Evolutionary conservation across 2,329 filamentous ascomycete genomes (phyloP).

Genomic region (Orbilia blumenaviensis): DNA sequence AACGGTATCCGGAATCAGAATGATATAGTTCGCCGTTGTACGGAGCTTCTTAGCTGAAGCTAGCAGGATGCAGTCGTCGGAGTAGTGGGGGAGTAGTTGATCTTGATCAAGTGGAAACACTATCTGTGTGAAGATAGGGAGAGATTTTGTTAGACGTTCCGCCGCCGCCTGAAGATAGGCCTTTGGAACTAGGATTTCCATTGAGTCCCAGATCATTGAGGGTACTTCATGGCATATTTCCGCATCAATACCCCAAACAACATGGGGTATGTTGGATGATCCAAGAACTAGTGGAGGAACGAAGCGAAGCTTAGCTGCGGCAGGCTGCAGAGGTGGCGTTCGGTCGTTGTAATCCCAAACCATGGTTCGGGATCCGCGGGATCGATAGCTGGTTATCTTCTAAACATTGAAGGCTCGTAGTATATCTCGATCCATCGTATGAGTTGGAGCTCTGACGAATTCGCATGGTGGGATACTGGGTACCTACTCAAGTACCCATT

Average conservation of each 20-base stretch:
- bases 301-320: background rate
- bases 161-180: background rate
- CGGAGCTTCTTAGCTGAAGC: background rate
- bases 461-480: too few species aligned
- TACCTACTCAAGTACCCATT: too few species aligned
- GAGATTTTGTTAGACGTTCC: background rate
- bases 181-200: background rate
- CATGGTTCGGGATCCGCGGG: too few species aligned
- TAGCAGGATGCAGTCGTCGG: background rate
- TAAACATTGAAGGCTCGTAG: too few species aligned
- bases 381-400: too few species aligned
- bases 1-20: background rate
- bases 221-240: background rate
- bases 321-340: background rate
- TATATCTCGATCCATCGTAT: too few species aligned
- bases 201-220: background rate
- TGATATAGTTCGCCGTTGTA: background rate
- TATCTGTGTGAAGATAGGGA: background rate
- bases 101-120: background rate
- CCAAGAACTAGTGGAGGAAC: background rate
- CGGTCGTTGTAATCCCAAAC: conserved; percentile 1
- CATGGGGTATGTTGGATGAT: background rate
- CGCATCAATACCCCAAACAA: background rate
- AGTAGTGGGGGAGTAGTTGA: background rate
- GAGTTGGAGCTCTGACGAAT: too few species aligned